Conservation (phyloP, 2,329 filamentous ascomycete genomes). For the Diaporthe eres region DNA sequence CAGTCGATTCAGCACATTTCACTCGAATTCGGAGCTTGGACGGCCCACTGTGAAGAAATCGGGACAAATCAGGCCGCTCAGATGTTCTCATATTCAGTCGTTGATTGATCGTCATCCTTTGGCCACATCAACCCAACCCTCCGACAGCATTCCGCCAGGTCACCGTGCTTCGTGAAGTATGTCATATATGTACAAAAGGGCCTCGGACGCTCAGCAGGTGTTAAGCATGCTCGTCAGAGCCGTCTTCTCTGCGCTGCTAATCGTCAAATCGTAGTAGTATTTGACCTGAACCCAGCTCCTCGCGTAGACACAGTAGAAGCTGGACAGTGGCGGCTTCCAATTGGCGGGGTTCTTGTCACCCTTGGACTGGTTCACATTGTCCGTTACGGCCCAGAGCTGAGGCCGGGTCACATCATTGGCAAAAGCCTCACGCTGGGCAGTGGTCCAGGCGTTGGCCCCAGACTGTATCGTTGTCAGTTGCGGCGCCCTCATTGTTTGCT, state of each 20-base stretch:
- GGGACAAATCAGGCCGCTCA: background rate
- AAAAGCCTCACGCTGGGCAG: conserved; percentile 74
- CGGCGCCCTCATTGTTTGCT: conserved; percentile 8
- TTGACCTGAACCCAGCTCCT: conserved; percentile 85
- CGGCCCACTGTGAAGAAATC: background rate
- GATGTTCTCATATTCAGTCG: background rate
- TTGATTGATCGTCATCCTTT: background rate
- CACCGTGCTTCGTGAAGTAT: background rate
- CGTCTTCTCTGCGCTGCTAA: conserved; percentile 80
- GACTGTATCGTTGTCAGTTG: conserved; percentile 60
- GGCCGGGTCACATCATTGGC: conserved; percentile 84
- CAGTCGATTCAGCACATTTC: conserved; percentile 1
- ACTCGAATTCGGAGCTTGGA: background rate
- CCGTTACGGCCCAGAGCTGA: conserved; percentile 84
- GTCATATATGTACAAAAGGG: background rate
- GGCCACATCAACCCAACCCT: background rate
- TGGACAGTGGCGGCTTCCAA: conserved; percentile 80
- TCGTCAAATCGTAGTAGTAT: conserved; percentile 75
- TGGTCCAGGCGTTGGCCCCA: conserved; percentile 81
- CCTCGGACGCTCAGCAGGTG: conserved; percentile 64
- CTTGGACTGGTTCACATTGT: conserved; percentile 81
- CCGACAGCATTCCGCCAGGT: background rate
- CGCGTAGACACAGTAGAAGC: conserved; percentile 85
- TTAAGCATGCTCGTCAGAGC: conserved; percentile 76
- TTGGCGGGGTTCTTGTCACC: conserved; percentile 80